Percentiles rank a stretch among this genome's conserved stretches.
Evolutionary conservation across 257 asterid genomes (phyloP).

Genomic region (Prunella vulgaris): DNA sequence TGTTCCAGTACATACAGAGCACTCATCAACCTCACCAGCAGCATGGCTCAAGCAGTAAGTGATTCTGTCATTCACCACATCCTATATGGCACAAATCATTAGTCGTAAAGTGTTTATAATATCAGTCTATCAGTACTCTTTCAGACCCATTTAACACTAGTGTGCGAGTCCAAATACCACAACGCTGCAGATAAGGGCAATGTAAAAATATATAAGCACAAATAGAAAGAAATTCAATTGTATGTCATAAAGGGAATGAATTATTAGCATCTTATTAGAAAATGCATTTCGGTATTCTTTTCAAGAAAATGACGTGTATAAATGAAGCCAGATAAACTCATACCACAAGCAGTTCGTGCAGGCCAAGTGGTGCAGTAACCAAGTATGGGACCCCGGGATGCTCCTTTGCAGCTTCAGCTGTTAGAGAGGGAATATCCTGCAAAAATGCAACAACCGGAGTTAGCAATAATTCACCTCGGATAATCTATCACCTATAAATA

Average conservation of each 20-base stretch:
- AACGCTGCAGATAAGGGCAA: background rate
- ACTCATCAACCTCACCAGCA: slow-evolving; percentile 77
- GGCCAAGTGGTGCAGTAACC: slow-evolving; percentile 82
- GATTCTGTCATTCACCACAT: slow-evolving; percentile 84
- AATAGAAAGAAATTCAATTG: background rate
- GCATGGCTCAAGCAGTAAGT: slow-evolving; percentile 79
- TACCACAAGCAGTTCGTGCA: slow-evolving; percentile 82
- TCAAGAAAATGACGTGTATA: background rate
- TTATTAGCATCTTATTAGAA: background rate
- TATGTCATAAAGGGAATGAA: background rate
- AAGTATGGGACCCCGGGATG: slow-evolving; percentile 82
- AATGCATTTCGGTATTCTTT: background rate
- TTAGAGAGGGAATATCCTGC: slow-evolving; percentile 84
- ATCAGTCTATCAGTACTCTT: slow-evolving; percentile 3
- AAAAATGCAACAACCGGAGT: slow-evolving; percentile 12
- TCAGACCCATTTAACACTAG: background rate
- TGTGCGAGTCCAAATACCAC: background rate
- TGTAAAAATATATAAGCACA: background rate
- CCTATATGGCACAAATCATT: slow-evolving; percentile 47
- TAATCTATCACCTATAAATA: background rate
- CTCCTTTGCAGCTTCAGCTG: slow-evolving; percentile 94
- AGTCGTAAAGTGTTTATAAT: background rate
- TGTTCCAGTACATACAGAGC: slow-evolving; percentile 89
- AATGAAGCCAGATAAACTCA: slow-evolving; percentile 4
- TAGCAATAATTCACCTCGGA: background rate